Evolutionary conservation across 768 basidiomycete genomes (phyloP), one percentile per base, ranked within the genome.

Genomic region (Cystofilobasidium bisporidii): DNA sequence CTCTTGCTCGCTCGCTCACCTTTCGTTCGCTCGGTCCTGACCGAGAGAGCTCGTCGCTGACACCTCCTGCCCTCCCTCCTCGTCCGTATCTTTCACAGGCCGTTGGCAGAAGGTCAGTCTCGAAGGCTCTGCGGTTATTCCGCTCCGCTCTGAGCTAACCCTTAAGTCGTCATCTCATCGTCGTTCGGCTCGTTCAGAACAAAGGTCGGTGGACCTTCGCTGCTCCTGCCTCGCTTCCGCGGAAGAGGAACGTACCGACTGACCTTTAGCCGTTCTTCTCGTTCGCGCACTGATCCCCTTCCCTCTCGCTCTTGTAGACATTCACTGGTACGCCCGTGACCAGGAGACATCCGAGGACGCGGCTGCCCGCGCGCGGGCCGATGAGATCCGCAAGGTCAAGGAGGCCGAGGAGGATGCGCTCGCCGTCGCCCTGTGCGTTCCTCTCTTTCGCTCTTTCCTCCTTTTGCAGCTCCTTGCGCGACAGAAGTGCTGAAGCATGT

Each of bases 401-500:
- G 67, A 69, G 47, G 67, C 67, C 8, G 67, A 69, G 62, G 67
- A 69, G 58, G 67, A 69, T 36, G 67, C 67, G 18, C 36, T 69
- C 22, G 67, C 67, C 6, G 61, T 69, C 18, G 67, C 67, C 1
- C 32, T 69, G 56, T 63, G 38, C 12, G 60, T 61, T 26, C 36
- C 32, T 33, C 40, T 3, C 15, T 28, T 5, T 24, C 20, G 3
- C 28, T 45, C 0, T n/a, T 20, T 47, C 4, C 55, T 0, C 24
- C 59, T 22, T n/a, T 3, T 26, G 5, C 11, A 14, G 1, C 30
- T 28, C 3, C 20, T 41, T 4, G 11, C n/a, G 22, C 3, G 3
- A 26, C 18, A 36, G 15, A 43, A n/a, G n/a, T n/a, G n/a, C n/a
- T n/a, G n/a, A n/a, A n/a, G n/a, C n/a, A n/a, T n/a, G n/a, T n/a